These are phyloP conservation scores for Baeospora myosura DNA, from an alignment of 1,284 basidiomycete species.

Conservation along the genomic window DNA sequence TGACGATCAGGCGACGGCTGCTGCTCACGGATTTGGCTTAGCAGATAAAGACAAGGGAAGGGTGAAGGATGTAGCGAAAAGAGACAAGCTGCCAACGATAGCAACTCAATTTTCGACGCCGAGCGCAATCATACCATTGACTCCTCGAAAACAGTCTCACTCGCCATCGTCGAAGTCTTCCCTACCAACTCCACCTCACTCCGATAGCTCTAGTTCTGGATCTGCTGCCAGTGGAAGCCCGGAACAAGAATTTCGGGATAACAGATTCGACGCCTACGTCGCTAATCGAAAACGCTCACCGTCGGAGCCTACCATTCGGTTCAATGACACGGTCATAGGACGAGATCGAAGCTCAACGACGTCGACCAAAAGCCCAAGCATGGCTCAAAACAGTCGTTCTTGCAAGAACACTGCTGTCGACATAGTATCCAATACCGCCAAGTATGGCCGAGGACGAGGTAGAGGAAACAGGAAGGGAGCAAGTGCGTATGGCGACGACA, in stretches of 20 bases:
- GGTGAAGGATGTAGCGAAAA: no score
- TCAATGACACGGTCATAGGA: no score
- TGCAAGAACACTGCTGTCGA: neutral
- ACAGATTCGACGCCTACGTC: neutral
- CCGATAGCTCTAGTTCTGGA: neutral
- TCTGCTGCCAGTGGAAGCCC: no score
- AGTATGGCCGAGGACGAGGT: neutral
- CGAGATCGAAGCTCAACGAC: neutral
- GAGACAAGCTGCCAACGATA: neutral
- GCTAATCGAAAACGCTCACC: slow-evolving; percentile 3
- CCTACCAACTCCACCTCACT: slow-evolving; percentile 1
- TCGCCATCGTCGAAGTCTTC: slow-evolving; percentile 6
- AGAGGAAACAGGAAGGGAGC: neutral
- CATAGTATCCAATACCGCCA: neutral
- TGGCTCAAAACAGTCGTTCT: neutral
- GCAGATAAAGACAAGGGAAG: neutral
- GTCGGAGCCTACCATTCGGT: neutral
- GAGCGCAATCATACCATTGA: neutral
- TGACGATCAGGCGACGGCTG: slow-evolving; percentile 22
- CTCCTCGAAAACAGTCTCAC: neutral
- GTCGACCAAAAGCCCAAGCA: neutral
- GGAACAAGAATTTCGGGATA: neutral
- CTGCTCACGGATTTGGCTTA: neutral
- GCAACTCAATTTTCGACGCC: neutral
- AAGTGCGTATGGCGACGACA: no score